phyloP scores from a whole-genome alignment of 1,284 basidiomycete species.

The Ganoderma resinaceum region DNA sequence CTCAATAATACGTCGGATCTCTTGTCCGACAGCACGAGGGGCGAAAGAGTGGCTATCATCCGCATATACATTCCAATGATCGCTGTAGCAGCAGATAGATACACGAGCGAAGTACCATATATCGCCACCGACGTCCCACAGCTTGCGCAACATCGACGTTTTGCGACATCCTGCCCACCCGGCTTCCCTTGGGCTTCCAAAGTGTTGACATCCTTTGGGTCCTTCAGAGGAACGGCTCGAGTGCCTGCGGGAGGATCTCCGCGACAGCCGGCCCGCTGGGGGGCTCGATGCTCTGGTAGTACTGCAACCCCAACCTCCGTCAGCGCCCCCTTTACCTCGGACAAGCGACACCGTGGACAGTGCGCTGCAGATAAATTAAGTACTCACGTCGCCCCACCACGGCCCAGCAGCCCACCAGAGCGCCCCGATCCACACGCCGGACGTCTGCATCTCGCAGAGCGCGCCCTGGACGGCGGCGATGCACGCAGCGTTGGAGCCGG shows the following conservation, averaged over 20 bases:
- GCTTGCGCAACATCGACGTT: not conserved
- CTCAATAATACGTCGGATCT: too few relatives aligned
- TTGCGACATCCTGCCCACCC: not conserved
- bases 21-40: too few relatives aligned
- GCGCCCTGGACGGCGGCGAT: constrained; percentile 62
- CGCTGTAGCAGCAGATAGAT: too few relatives aligned
- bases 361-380: not conserved
- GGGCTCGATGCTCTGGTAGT: constrained; percentile 70
- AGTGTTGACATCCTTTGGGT: not conserved
- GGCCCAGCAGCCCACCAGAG: constrained; percentile 69
- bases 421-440: constrained; percentile 61
- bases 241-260: constrained; percentile 61
- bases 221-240: constrained; percentile 61
- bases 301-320: constrained; percentile 42
- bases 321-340: constrained; percentile 14
- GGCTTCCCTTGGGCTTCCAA: not conserved
- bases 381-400: constrained; percentile 65
- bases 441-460: constrained; percentile 62
- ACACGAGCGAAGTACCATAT: not conserved
- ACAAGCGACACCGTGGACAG: too few relatives aligned
- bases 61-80: too few relatives aligned
- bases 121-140: not conserved
- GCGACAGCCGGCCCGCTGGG: constrained; percentile 61
- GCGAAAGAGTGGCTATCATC: too few relatives aligned
- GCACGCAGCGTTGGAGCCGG: constrained; percentile 59